phyloP scores from a whole-genome alignment of 345 rosid genomes.

The Eutrema japonicum region DNA sequence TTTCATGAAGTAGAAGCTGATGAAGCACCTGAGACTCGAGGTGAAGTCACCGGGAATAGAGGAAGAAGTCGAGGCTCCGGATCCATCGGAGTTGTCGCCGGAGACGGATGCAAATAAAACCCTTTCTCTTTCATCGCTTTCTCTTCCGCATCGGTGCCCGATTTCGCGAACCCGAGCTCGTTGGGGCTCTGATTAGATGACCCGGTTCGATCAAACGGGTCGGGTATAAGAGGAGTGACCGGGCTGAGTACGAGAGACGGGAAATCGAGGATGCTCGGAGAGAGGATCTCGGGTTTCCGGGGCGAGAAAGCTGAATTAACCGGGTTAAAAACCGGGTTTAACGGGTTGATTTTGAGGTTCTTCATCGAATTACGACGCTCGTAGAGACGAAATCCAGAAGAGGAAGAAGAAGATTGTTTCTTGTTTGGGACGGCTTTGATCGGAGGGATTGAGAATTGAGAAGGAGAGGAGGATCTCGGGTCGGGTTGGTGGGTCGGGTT shows the following conservation, averaged over 20 bases:
- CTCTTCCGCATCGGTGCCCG: constrained; percentile 64
- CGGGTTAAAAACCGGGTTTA: constrained; percentile 56
- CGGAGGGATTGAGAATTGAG: constrained; percentile 81
- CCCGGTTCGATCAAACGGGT: constrained; percentile 87
- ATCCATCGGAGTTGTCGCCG: constrained; percentile 78
- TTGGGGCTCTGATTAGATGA: constrained; percentile 38
- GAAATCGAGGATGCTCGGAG: constrained; percentile 92
- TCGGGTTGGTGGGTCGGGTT: constrained; percentile 48
- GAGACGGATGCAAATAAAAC: constrained; percentile 87
- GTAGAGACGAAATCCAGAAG: constrained; percentile 82
- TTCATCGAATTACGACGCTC: constrained; percentile 92
- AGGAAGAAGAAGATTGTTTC: constrained; percentile 54
- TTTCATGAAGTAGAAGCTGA: constrained; percentile 43
- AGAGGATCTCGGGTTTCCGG: constrained; percentile 78
- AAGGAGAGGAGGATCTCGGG: constrained; percentile 48
- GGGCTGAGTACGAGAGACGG: constrained; percentile 87
- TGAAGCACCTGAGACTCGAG: constrained; percentile 65
- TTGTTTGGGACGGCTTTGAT: constrained; percentile 81
- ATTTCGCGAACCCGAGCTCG: constrained; percentile 15
- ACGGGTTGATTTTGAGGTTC: constrained; percentile 82
- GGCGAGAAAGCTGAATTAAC: constrained; percentile 64
- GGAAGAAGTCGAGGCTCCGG: constrained; percentile 81
- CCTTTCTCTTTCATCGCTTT: constrained; percentile 86
- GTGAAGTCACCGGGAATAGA: constrained; percentile 87
- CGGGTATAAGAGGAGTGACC: constrained; percentile 86